A percentile compares a stretch with the other conserved stretches of the same genome.
phyloP scores from a whole-genome alignment of 1,284 basidiomycete genomes.

The Rhodofomes roseus region DNA sequence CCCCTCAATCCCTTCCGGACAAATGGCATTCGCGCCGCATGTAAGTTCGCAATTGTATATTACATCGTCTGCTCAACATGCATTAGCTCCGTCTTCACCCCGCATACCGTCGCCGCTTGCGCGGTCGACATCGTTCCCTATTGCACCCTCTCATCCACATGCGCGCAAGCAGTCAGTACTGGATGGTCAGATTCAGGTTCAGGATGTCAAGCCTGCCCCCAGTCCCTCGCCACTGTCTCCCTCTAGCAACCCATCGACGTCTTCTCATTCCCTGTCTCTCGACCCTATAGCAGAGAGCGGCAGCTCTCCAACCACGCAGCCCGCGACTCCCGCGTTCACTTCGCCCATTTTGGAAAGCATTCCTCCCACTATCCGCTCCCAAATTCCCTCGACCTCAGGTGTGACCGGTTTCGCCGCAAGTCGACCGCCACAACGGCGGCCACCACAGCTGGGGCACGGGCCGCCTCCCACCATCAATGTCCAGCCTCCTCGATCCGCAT shows the following conservation, averaged over 20 bases:
- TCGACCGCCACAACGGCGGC: slow-evolving; percentile 23
- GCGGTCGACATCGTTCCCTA: slow-evolving; percentile 47
- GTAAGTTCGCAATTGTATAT: background rate
- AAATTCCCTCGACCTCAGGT: slow-evolving; percentile 12
- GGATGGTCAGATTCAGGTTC: slow-evolving; percentile 48
- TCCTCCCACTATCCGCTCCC: slow-evolving; percentile 14
- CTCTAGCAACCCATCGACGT: slow-evolving; percentile 48
- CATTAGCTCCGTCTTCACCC: slow-evolving; percentile 23
- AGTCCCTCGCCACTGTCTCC: slow-evolving; percentile 33
- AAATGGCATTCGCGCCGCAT: slow-evolving; percentile 8
- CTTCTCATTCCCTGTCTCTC: slow-evolving; percentile 61
- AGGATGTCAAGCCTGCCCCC: slow-evolving; percentile 29
- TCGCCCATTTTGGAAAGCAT: slow-evolving; percentile 18
- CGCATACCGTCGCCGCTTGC: slow-evolving; percentile 44
- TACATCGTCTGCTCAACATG: background rate
- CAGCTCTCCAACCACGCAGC: slow-evolving; percentile 24
- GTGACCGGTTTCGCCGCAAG: slow-evolving; percentile 8
- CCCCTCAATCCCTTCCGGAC: slow-evolving; percentile 12
- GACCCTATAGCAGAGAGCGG: slow-evolving; percentile 62
- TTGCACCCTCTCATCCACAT: slow-evolving; percentile 67
- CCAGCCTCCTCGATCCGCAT: slow-evolving; percentile 33
- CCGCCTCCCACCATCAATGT: slow-evolving; percentile 21
- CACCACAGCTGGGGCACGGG: slow-evolving; percentile 44
- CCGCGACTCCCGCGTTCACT: slow-evolving; percentile 24
- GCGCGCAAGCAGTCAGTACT: slow-evolving; percentile 70